Percentiles rank a stretch among this genome's conserved stretches.
Evolutionary conservation across 148 eudicot genomes (phyloP).

Genomic region (Nyssa sinensis): DNA sequence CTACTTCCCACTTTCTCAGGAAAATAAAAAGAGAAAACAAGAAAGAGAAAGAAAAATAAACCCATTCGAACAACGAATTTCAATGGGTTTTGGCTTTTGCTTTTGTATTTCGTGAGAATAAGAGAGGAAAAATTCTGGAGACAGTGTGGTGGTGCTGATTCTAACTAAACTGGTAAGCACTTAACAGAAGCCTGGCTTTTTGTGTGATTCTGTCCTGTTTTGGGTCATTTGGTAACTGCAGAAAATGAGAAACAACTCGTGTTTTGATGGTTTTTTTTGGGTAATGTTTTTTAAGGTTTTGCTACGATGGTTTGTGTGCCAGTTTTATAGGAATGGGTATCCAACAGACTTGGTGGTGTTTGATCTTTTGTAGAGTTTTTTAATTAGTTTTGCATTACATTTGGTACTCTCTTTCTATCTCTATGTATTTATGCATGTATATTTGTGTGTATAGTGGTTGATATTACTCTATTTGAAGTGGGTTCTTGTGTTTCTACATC

Average conservation of each 20-base stretch:
- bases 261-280: conserved; percentile 22
- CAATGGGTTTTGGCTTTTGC: conserved; percentile 17
- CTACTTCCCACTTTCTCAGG: conserved; percentile 19
- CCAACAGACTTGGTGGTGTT: conserved; percentile 5
- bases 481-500: conserved; percentile 24
- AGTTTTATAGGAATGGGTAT: conserved; percentile 1
- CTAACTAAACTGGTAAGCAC: conserved; percentile 29
- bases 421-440: background rate
- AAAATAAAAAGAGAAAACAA: conserved; percentile 3
- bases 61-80: background rate
- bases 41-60: background rate
- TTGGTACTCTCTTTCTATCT: background rate
- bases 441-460: background rate
- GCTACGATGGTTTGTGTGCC: conserved; percentile 23
- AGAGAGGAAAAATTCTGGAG: conserved; percentile 12
- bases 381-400: background rate
- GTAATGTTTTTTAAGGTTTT: conserved; percentile 17
- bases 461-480: conserved; percentile 12
- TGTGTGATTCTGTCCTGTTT: background rate
- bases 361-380: conserved; percentile 12
- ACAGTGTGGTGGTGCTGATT: conserved; percentile 12
- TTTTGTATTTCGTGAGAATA: conserved; percentile 19
- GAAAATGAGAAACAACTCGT: conserved; percentile 20
- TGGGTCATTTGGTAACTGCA: conserved; percentile 4
- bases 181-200: conserved; percentile 11